A percentile compares a stretch with the other conserved stretches of the same genome.
Conservation (phyloP, 2,329 filamentous ascomycete species). For the Zymoseptoria tritici region DNA sequence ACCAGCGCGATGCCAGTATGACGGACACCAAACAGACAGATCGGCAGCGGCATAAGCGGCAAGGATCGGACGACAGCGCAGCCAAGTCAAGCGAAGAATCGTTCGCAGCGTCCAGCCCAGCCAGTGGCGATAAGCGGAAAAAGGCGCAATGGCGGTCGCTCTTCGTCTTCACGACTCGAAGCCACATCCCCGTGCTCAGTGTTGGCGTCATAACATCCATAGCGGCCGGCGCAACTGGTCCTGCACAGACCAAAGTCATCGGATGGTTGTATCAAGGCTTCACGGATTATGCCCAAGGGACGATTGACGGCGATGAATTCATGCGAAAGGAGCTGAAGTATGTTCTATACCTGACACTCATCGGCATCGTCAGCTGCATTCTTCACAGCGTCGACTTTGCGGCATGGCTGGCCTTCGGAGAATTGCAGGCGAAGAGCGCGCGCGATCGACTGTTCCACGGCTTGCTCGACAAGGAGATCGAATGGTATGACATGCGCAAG, state of each 20-base stretch:
- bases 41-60: slow-evolving; percentile 10
- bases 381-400: slow-evolving; percentile 59
- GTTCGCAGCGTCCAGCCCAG: not conserved
- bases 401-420: slow-evolving; percentile 70
- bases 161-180: slow-evolving; percentile 63
- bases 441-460: slow-evolving; percentile 59
- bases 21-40: not conserved
- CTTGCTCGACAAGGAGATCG: slow-evolving; percentile 64
- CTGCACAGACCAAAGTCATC: slow-evolving; percentile 60
- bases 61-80: slow-evolving; percentile 11
- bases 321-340: slow-evolving; percentile 51
- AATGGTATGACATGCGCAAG: slow-evolving; percentile 71
- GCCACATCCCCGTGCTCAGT: slow-evolving; percentile 50
- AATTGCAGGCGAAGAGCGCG: slow-evolving; percentile 64
- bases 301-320: slow-evolving; percentile 44
- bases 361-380: slow-evolving; percentile 62
- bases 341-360: slow-evolving; percentile 53
- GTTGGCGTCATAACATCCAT: slow-evolving; percentile 51
- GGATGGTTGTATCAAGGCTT: slow-evolving; percentile 70
- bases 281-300: slow-evolving; percentile 55
- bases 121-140: slow-evolving; percentile 7
- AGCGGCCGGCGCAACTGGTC: slow-evolving; percentile 55
- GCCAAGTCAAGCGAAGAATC: slow-evolving; percentile 7
- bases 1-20: not conserved
- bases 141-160: slow-evolving; percentile 47